Base-by-base conservation (phyloP, 257 asterid genomes). In the Agastache rugosa region DNA sequence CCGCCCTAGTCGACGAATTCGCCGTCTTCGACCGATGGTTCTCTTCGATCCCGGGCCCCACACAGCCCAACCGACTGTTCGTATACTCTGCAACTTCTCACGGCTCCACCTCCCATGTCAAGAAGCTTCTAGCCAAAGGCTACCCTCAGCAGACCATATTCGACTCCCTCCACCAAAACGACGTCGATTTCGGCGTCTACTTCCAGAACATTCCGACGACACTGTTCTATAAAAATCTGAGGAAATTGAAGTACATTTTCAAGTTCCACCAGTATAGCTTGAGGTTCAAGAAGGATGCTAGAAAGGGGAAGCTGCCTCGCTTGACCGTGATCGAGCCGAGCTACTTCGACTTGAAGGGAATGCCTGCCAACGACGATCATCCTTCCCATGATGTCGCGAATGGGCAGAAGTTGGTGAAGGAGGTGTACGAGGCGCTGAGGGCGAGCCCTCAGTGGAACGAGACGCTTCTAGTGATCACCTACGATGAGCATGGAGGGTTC, bases 401-500 rank as follows among this genome's bases (percentile, higher is more conserved):
- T 15, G 97, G 97, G 6, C 97, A 92, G 86, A 84, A 45, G 81
- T 44, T 92, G 61, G 92, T 92, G 50, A 92, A 92, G 78, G 96
- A 92, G 56, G 88, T 92, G 2, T 92, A 92, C 34, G 97, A 92
- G 86, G 71, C 97, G 8, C 17, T 92, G 83, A 80, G 91, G 58
- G 76, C 80, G 0, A 77, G 96, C 65, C 96, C 96, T 1, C 96
- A 88, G 42, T 92, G 97, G 96, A 92, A 90, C 41, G 81, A 92
- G 79, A 87, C 84, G 0, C 93, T 92, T 41, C 62, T 92, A 37
- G 69, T 92, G 3, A 86, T 90, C 6, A 87, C 96, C 1, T 92
- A 92, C 50, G 96, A 92, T 19, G 97, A 92, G 29, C 97, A 92
- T 23, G 96, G 97, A 14, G 97, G 97, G 2, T 92, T 92, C 71